Base-by-base conservation (phyloP, 1,284 basidiomycete species). In the Pseudozyma pruni region DNA sequence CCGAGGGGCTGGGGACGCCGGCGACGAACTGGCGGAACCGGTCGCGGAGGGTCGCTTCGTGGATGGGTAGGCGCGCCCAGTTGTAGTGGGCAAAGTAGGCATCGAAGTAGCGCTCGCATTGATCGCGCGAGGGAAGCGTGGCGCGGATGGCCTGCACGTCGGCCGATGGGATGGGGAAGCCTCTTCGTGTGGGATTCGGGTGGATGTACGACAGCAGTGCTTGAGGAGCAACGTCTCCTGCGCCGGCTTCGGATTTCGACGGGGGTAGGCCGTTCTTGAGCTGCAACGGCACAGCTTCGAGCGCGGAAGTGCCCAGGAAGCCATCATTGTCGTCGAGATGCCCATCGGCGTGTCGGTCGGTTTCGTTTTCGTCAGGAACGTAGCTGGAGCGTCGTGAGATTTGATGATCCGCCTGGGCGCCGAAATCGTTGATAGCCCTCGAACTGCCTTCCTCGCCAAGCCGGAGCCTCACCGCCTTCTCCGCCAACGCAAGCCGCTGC, bases 21-120 rank as follows among this genome's bases (percentile, higher is more conserved):
- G 63, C 62, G 8, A 72, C 54, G 13, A 72, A 66, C 14, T 59
- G 58, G 0, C 69, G 58, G 42, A 62, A 72, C 2, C 63, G 49
- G 13, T 72, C 62, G 20, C 69, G 62, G n/a, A 67, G 16, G 8
- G 58, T 49, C 3, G 45, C 41, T 19, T 66, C 69, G 37, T 47
- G 55, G 25, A 72, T n/a, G 3, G 69, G 69, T 16, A 60, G 44
- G n/a, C 69, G 53, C 0, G 69, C 57, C 69, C 69, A 72, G 34
- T 67, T 72, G 55, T 72, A 72, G 25, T 66, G 59, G 4, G 62
- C 62, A 53, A 72, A 72, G 44, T 62, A 72, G 23, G 58, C 62
- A 27, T 72, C 69, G 47, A 72, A 62, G 59, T 72, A 72, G 9
- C 69, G 47, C 17, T 72, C 69, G 48, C 63, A 67, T 39, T 66